Base-by-base conservation (phyloP, 2,329 filamentous ascomycete genomes). In the Hirsutella minnesotensis region DNA sequence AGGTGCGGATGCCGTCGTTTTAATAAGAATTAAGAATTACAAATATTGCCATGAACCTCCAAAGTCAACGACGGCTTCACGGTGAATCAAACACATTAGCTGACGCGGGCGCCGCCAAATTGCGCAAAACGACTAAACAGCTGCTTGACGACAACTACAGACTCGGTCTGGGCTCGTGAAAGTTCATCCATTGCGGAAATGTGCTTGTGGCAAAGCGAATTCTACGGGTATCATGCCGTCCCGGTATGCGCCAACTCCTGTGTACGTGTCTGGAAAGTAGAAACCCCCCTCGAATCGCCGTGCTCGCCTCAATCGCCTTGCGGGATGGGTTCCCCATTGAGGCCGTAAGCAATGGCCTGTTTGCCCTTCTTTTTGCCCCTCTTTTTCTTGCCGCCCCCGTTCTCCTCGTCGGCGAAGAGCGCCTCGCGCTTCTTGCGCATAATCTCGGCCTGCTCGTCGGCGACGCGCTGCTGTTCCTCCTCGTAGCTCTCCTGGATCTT, bases 401-500 rank as follows among this genome's bases (percentile, higher is more conserved):
- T 4, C 4, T 13, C 59, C 15, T 62, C 63, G 34, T 67, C 64
- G 13, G 65, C 68, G 46, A 72, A 69, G 18, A 74, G 62, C 44
- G 67, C 68, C 53, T 73, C 69, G 24, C 62, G 61, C 63, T 65
- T 69, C 61, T 64, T 64, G 46, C 62, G 59, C 56, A 66, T 68
- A 39, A 66, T 60, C 51, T 70, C 69, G 16, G 64, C 67, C 52
- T 67, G 66, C 51, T 70, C 68, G 50, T 69, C 70, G 29, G 59
- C 63, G 42, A 62, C 53, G 40, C 57, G 63, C 48, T 62, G 64
- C 51, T 64, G 58, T 52, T 66, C 63, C 1, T 64, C 65, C 51
- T 69, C 65, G 39, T 68, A 69, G 40, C 64, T 60, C 52, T 68
- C 67, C 47, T 66, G 61, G 30, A 61, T 61, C 47, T 62, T 65